Percentiles rank a stretch among this genome's conserved stretches.
Evolutionary conservation across 139 green algal genomes (phyloP).

Genomic region (Monoraphidium neglectum): DNA sequence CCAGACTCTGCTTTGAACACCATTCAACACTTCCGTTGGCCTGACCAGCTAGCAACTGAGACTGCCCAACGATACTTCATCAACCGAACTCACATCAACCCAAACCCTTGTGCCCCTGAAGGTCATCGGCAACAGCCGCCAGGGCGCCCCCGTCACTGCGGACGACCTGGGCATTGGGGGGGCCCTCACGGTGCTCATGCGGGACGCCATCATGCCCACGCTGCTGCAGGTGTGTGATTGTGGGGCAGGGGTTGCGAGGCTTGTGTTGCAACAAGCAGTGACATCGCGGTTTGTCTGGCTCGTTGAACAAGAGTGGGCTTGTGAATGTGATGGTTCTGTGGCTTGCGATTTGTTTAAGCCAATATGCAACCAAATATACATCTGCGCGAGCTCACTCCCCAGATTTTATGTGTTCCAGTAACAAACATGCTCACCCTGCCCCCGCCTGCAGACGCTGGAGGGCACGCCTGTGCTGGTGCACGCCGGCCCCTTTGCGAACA

Average conservation of each 20-base stretch:
- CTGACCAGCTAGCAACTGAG: too few relatives aligned
- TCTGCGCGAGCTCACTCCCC: too few relatives aligned
- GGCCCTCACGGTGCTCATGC: slow-evolving; percentile 97
- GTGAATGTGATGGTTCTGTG: too few relatives aligned
- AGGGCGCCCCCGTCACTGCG: slow-evolving; percentile 86
- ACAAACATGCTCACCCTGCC: neutral
- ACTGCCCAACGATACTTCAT: too few relatives aligned
- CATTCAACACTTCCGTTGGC: too few relatives aligned
- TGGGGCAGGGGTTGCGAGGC: neutral
- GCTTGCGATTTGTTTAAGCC: too few relatives aligned
- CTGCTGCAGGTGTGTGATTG: slow-evolving; percentile 71
- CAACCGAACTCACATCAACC: too few relatives aligned
- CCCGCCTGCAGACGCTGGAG: slow-evolving; percentile 88
- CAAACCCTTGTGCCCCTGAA: neutral
- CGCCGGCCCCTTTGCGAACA: slow-evolving; percentile 97
- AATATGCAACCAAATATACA: too few relatives aligned
- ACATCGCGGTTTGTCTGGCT: too few relatives aligned
- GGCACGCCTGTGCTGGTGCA: slow-evolving; percentile 95
- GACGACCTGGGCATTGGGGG: slow-evolving; percentile 97
- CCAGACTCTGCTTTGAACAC: too few relatives aligned
- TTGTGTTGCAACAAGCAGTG: too few relatives aligned
- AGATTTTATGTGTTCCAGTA: neutral
- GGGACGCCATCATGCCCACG: slow-evolving; percentile 95
- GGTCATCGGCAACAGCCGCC: neutral
- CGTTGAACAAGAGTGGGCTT: too few relatives aligned